Conservation (phyloP, 2,329 filamentous ascomycete genomes). For the Exophiala aquamarina region DNA sequence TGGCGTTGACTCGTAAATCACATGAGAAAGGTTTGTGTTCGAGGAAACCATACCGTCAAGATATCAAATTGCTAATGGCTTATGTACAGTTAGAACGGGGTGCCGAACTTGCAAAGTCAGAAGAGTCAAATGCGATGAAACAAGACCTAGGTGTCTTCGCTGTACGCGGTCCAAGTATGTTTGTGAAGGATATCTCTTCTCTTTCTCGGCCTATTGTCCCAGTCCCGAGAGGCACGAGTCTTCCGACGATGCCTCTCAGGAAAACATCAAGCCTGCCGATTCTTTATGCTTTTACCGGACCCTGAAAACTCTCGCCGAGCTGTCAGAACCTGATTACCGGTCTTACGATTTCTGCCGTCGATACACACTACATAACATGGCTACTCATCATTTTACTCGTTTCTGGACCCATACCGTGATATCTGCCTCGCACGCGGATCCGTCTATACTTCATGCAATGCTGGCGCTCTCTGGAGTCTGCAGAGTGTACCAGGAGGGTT, state of each 20-base stretch:
- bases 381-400: neutral
- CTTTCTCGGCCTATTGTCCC: neutral
- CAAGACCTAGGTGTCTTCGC: neutral
- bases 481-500: neutral
- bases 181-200: neutral
- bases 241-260: neutral
- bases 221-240: neutral
- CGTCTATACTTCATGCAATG: neutral
- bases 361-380: neutral
- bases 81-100: neutral
- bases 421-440: neutral
- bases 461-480: neutral
- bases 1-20: too few species aligned
- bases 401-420: constrained; percentile 2
- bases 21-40: too few species aligned
- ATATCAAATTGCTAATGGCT: neutral
- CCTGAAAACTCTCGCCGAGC: neutral
- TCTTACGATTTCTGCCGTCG: neutral
- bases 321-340: constrained; percentile 1
- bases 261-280: neutral
- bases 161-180: neutral
- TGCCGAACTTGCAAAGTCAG: constrained; percentile 1
- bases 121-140: constrained; percentile 1
- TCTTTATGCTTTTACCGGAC: neutral
- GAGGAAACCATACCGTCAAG: too few species aligned